Evolutionary conservation across 371 early-diverging fungal species (phyloP), one percentile per base, ranked within the genome.

Genomic region (Blakeslea trispora): DNA sequence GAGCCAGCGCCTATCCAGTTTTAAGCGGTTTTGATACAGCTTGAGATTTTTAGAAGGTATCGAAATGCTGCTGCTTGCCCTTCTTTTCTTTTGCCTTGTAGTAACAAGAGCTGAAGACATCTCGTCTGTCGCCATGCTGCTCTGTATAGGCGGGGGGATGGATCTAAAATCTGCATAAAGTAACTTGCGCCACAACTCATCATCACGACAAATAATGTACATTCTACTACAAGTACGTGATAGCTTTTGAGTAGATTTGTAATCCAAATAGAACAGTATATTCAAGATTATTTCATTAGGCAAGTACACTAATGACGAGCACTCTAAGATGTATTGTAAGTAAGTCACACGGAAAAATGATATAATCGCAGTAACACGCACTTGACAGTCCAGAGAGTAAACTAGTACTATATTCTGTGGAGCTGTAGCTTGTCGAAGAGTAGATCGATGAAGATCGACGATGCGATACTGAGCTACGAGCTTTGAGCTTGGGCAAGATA

Each of bases 1-100:
- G 8, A 53, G 59, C 78, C 78, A 77, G n/a, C 73, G 68, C 24
- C 34, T 59, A 14, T 31, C 55, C 6, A 77, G 55, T 23, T 60
- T 31, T 6, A 63, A 23, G 31, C 70, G 69, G 14, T 70, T 60
- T 21, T 59, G 57, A 45, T 74, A 77, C 1, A 61, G 61, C 28
- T 62, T 50, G 32, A 56, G 53, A 48, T 49, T 51, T 17, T 17
- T 28, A 10, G 40, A 45, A 32, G 50, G 11, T 23, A 53, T 15
- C 5, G 46, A 15, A 11, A 17, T 28, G 7, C 5, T 7, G 28
- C 28, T 5, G 21, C 22, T 18, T 7, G 31, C 13, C 19, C 17
- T n/a, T n/a, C 2, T 13, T 9, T 35, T 42, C 17, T 47, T 44
- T 55, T 32, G 45, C 15, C 22, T 46, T 22, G 32, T 3, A 1